Evolutionary conservation across 306 rosid species (phyloP).

Genomic region (Carpinus viminea): DNA sequence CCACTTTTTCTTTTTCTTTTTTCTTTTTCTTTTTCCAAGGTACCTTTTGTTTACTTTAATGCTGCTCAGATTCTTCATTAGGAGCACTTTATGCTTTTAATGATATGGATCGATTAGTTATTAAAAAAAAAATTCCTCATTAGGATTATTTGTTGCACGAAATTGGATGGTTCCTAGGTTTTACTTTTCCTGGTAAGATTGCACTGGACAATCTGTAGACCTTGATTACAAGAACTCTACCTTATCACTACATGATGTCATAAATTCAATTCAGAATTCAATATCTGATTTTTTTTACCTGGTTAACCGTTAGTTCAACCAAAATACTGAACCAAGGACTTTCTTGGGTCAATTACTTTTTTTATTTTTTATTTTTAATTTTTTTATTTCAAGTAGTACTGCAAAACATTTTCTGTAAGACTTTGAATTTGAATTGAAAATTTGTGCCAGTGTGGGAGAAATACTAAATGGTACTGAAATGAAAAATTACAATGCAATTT

Average conservation of each 20-base stretch:
- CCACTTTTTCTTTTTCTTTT: constrained; percentile 10
- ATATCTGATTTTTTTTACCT: not conserved
- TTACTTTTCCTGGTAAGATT: not conserved
- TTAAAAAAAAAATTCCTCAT: no score
- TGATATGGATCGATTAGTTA: no score
- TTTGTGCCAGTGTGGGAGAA: not conserved
- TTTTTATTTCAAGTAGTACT: not conserved
- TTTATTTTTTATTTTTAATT: no score
- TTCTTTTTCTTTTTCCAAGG: not conserved
- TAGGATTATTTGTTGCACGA: constrained; percentile 10
- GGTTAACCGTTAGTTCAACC: not conserved
- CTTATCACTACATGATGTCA: not conserved
- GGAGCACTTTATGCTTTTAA: no score
- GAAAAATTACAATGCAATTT: not conserved
- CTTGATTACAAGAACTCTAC: not conserved
- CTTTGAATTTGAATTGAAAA: not conserved
- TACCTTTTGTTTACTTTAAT: constrained; percentile 16
- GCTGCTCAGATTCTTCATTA: constrained; percentile 1
- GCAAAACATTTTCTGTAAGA: not conserved
- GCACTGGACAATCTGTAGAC: no score
- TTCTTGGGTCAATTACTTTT: not conserved
- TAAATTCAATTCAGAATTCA: no score
- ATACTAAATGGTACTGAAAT: not conserved
- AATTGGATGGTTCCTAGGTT: constrained; percentile 6
- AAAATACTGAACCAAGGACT: not conserved